These are phyloP conservation scores for Umbelopsis ramanniana DNA, from an alignment of 192 early-diverging fungal species.

Conservation along the genomic window DNA sequence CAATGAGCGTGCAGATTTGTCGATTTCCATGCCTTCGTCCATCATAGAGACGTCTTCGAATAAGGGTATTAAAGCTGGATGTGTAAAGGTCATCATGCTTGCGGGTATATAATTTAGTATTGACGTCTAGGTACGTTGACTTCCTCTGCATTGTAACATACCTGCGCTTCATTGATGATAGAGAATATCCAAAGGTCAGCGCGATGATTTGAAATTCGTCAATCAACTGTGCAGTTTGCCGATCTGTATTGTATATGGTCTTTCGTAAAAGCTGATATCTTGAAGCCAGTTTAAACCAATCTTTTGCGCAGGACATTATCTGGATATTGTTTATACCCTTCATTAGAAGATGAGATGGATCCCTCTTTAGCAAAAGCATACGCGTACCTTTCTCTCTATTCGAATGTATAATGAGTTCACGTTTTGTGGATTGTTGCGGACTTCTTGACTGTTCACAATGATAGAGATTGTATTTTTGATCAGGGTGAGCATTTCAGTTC, in stretches of 20 bases:
- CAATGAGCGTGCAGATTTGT: not conserved
- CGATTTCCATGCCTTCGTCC: not conserved
- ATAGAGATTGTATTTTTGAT: constrained; percentile 22
- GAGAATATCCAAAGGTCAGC: constrained; percentile 30
- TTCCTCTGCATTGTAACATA: not conserved
- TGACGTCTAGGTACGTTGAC: too few species aligned
- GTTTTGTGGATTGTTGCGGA: not conserved
- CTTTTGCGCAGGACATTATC: constrained; percentile 17
- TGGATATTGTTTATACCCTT: not conserved
- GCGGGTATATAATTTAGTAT: too few species aligned
- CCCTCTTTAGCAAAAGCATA: not conserved
- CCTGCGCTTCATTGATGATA: not conserved
- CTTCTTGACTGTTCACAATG: not conserved
- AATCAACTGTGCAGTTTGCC: constrained; percentile 18
- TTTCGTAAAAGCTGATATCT: constrained; percentile 29
- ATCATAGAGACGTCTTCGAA: constrained; percentile 12
- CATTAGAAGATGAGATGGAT: not conserved
- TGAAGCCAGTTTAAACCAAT: constrained; percentile 26
- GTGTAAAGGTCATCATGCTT: too few species aligned
- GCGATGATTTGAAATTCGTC: constrained; percentile 30
- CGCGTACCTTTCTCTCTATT: not conserved
- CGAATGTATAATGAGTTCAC: constrained; percentile 2
- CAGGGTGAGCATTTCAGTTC: constrained; percentile 29
- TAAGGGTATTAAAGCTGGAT: constrained; percentile 26
- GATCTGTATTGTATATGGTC: constrained; percentile 24